Evolutionary conservation across 164 flowering plant genomes (phyloP).

Genomic region (Stephania cephalantha): DNA sequence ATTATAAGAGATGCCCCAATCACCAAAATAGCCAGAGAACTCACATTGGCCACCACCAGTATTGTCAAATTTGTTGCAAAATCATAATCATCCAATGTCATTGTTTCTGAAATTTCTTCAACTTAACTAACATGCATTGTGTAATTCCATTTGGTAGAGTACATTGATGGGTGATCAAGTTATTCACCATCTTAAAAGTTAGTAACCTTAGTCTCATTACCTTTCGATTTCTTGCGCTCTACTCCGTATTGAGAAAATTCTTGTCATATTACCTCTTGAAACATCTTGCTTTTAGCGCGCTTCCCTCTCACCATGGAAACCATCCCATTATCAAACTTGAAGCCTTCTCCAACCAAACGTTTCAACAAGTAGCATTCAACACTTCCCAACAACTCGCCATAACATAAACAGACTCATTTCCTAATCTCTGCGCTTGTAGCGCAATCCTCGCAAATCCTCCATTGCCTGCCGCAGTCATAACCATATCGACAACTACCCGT

Average conservation of each 20-base stretch:
- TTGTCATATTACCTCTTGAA: slow-evolving; percentile 78
- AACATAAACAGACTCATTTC: slow-evolving; percentile 57
- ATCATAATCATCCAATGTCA: background rate
- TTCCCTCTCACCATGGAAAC: slow-evolving; percentile 79
- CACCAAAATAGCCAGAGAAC: slow-evolving; percentile 42
- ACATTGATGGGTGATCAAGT: background rate
- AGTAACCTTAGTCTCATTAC: slow-evolving; percentile 21
- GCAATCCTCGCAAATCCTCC: slow-evolving; percentile 40
- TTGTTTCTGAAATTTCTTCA: background rate
- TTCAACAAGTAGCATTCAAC: slow-evolving; percentile 48
- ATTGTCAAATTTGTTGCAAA: slow-evolving; percentile 35
- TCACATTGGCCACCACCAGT: slow-evolving; percentile 48
- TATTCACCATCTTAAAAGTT: background rate
- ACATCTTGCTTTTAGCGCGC: slow-evolving; percentile 78
- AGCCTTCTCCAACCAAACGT: slow-evolving; percentile 63
- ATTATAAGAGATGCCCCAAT: slow-evolving; percentile 43
- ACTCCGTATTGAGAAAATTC: slow-evolving; percentile 56
- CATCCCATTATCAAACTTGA: slow-evolving; percentile 48
- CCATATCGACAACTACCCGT: slow-evolving; percentile 42
- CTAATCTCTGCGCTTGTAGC: slow-evolving; percentile 27
- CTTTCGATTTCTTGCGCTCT: slow-evolving; percentile 33
- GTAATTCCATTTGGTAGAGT: background rate
- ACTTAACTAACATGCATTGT: background rate
- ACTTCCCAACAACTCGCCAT: slow-evolving; percentile 78
- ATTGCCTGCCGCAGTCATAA: slow-evolving; percentile 36